Conservation (phyloP, 1,284 basidiomycete species). For the Marasmius oreades region DNA sequence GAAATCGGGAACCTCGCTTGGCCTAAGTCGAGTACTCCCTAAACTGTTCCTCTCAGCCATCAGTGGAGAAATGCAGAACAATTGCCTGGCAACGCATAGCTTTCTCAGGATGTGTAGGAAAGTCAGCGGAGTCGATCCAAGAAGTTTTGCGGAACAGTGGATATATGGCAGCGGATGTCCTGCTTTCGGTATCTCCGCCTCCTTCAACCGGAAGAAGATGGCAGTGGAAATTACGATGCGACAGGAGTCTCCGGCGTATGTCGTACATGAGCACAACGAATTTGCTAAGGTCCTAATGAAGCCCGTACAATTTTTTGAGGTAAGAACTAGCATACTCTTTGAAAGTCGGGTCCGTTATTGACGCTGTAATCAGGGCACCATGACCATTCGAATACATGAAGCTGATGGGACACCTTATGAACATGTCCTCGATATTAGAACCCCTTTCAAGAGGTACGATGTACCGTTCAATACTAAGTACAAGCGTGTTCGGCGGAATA, state of each 20-base stretch:
- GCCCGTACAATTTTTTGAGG: slow-evolving; percentile 87
- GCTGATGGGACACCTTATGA: slow-evolving; percentile 99
- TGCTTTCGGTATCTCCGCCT: slow-evolving; percentile 83
- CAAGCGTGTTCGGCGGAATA: slow-evolving; percentile 93
- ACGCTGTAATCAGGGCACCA: slow-evolving; percentile 66
- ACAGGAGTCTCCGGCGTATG: slow-evolving; percentile 81
- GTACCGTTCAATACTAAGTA: slow-evolving; percentile 99
- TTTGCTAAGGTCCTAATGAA: slow-evolving; percentile 69
- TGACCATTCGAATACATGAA: slow-evolving; percentile 99
- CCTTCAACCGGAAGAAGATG: slow-evolving; percentile 98
- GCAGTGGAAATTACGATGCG: slow-evolving; percentile 94
- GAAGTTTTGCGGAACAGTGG: slow-evolving; percentile 96
- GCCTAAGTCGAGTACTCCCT: slow-evolving; percentile 91
- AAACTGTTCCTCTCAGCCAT: slow-evolving; percentile 94
- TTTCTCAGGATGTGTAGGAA: slow-evolving; percentile 94
- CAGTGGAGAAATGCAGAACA: slow-evolving; percentile 85
- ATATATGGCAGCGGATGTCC: slow-evolving; percentile 98
- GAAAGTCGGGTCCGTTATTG: slow-evolving; percentile 9
- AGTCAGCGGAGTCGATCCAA: slow-evolving; percentile 87
- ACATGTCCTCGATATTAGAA: slow-evolving; percentile 92
- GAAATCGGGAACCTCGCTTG: slow-evolving; percentile 93
- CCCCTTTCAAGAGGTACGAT: slow-evolving; percentile 86
- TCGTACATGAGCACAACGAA: slow-evolving; percentile 65
- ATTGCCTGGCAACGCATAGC: slow-evolving; percentile 84
- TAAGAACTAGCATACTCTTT: slow-evolving; percentile 23